These are phyloP conservation scores for Euphorbia tirucalli DNA, from an alignment of 345 rosid genomes.

Conservation along the genomic window DNA sequence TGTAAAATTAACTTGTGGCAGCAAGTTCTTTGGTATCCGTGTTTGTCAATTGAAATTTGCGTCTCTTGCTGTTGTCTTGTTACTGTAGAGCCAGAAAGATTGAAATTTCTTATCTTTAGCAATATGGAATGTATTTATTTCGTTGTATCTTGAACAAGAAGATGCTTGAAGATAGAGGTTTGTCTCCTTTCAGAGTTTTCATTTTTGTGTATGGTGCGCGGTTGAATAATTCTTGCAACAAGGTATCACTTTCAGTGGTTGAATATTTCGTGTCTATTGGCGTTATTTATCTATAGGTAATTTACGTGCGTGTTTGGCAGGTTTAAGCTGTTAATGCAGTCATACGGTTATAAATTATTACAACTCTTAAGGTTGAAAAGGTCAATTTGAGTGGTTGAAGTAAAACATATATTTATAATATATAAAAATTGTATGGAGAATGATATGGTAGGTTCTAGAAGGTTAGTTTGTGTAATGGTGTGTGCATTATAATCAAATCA, in stretches of 20 bases:
- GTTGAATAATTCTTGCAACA: neutral
- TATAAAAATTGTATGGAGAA: no score
- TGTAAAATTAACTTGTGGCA: slow-evolving; percentile 40
- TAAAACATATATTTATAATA: no score
- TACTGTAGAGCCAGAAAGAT: neutral
- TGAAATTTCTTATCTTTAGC: neutral
- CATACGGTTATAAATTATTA: no score
- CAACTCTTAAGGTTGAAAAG: no score
- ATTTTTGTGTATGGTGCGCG: neutral
- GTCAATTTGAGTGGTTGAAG: no score
- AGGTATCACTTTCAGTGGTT: neutral
- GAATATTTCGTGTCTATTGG: neutral
- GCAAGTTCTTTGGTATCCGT: slow-evolving; percentile 17
- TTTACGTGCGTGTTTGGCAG: no score
- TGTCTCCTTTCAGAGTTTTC: neutral
- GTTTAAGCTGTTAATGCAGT: no score
- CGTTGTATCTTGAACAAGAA: neutral
- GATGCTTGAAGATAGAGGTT: neutral
- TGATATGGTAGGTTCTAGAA: no score
- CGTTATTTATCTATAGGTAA: no score
- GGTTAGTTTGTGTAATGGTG: no score
- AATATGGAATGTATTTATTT: slow-evolving; percentile 7
- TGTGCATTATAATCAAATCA: no score
- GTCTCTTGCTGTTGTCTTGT: neutral
- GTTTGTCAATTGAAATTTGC: slow-evolving; percentile 21